phyloP scores from a whole-genome alignment of 176 grass and related monocot genomes.

The Aechmea fasciata region DNA sequence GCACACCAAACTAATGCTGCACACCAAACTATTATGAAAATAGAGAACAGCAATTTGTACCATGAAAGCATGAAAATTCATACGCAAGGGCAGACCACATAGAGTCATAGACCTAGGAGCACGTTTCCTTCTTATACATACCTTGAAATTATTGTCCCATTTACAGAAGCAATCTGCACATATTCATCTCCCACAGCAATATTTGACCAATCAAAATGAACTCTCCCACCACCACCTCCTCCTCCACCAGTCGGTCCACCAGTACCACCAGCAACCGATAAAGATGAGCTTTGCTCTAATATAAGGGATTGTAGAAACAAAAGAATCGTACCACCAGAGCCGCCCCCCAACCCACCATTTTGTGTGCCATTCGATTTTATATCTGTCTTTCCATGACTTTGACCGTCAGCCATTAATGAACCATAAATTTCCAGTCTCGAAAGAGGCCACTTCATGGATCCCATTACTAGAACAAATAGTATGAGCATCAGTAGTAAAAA shows the following conservation, averaged over 20 bases:
- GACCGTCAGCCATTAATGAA: constrained; percentile 57
- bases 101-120: not conserved
- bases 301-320: constrained; percentile 73
- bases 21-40: too few relatives aligned
- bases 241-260: constrained; percentile 76
- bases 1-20: too few relatives aligned
- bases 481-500: constrained; percentile 2
- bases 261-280: constrained; percentile 70
- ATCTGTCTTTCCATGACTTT: constrained; percentile 36
- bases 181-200: constrained; percentile 93
- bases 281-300: constrained; percentile 64
- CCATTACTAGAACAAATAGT: constrained; percentile 48
- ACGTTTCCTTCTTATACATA: constrained; percentile 24
- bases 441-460: constrained; percentile 97
- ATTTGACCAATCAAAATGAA: constrained; percentile 94
- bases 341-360: constrained; percentile 81
- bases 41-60: too few relatives aligned
- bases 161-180: constrained; percentile 85
- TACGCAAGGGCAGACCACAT: not conserved
- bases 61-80: not conserved
- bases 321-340: constrained; percentile 87
- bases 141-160: constrained; percentile 75
- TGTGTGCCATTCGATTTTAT: constrained; percentile 42
- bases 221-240: constrained; percentile 76
- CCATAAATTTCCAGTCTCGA: constrained; percentile 61